Percentiles rank a stretch among this genome's conserved stretches.
These are phyloP conservation scores for Aschersonia sp. DNA, from an alignment of 2,329 filamentous ascomycete genomes.

Conservation along the genomic window DNA sequence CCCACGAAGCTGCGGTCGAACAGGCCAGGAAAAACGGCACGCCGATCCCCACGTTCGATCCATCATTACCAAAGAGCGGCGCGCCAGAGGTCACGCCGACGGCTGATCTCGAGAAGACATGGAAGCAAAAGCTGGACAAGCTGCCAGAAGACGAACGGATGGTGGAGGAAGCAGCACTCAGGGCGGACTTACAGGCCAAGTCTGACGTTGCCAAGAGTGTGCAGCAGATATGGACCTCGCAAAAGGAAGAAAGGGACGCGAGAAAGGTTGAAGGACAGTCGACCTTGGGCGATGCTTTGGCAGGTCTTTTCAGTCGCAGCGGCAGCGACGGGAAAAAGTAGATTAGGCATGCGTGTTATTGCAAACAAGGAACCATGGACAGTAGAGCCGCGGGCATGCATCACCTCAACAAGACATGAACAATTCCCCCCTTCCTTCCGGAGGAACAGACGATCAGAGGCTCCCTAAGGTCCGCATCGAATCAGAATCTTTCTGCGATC, in stretches of 20 bases:
- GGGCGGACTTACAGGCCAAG: slow-evolving; percentile 46
- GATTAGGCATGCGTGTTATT: not conserved
- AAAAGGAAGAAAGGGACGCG: slow-evolving; percentile 40
- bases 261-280: slow-evolving; percentile 18
- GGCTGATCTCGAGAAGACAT: slow-evolving; percentile 32
- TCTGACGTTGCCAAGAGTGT: slow-evolving; percentile 42
- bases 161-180: slow-evolving; percentile 48
- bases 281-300: slow-evolving; percentile 15
- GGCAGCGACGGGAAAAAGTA: slow-evolving; percentile 8
- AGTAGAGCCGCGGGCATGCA: too few relatives aligned
- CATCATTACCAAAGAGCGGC: slow-evolving; percentile 29
- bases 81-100: slow-evolving; percentile 14
- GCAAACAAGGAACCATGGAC: not conserved
- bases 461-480: too few relatives aligned
- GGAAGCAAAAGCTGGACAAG: slow-evolving; percentile 41
- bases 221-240: slow-evolving; percentile 36
- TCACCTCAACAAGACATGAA: too few relatives aligned
- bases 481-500: too few relatives aligned
- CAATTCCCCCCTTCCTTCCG: too few relatives aligned
- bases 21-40: slow-evolving; percentile 48
- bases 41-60: slow-evolving; percentile 44
- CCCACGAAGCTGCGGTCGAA: slow-evolving; percentile 63
- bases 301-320: slow-evolving; percentile 14
- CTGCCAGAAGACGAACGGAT: slow-evolving; percentile 42
- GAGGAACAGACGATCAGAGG: too few relatives aligned